Conservation (phyloP, 1,284 basidiomycete genomes). For the Marasmius sp. region DNA sequence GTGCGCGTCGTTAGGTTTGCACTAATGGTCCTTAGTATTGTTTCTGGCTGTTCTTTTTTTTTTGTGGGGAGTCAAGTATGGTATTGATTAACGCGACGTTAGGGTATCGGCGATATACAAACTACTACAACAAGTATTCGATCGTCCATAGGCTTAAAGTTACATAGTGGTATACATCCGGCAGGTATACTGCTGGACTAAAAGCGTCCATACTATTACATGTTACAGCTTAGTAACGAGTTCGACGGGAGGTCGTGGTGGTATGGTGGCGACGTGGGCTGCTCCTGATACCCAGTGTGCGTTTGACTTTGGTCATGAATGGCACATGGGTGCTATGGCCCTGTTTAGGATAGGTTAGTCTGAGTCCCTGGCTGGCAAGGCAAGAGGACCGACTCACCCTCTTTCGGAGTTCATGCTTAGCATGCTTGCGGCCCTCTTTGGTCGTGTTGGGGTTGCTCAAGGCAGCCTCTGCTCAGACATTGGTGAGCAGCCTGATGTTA, state of each 20-base stretch:
- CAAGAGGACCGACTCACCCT: constrained; percentile 37
- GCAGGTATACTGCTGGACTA: not conserved
- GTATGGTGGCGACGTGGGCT: constrained; percentile 31
- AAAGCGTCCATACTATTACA: not conserved
- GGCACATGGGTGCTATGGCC: constrained; percentile 45
- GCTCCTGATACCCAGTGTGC: constrained; percentile 48
- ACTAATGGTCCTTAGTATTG: too few species aligned
- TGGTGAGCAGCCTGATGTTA: not conserved
- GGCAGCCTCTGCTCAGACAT: constrained; percentile 38
- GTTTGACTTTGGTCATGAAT: constrained; percentile 51
- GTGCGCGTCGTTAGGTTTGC: too few species aligned
- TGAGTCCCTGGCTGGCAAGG: not conserved
- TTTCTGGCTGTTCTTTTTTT: too few species aligned
- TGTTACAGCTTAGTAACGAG: not conserved
- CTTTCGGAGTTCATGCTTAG: constrained; percentile 41
- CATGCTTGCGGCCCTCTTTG: constrained; percentile 39
- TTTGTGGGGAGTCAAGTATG: too few species aligned
- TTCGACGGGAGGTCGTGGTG: not conserved
- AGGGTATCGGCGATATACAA: not conserved
- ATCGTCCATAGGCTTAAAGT: not conserved
- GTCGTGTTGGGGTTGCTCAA: constrained; percentile 52
- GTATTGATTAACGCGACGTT: too few species aligned
- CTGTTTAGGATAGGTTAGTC: constrained; percentile 19
- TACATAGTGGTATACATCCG: not conserved
- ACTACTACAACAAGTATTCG: not conserved